phyloP scores from a whole-genome alignment of 2,329 filamentous ascomycete genomes.

The Fusarium sp. region DNA sequence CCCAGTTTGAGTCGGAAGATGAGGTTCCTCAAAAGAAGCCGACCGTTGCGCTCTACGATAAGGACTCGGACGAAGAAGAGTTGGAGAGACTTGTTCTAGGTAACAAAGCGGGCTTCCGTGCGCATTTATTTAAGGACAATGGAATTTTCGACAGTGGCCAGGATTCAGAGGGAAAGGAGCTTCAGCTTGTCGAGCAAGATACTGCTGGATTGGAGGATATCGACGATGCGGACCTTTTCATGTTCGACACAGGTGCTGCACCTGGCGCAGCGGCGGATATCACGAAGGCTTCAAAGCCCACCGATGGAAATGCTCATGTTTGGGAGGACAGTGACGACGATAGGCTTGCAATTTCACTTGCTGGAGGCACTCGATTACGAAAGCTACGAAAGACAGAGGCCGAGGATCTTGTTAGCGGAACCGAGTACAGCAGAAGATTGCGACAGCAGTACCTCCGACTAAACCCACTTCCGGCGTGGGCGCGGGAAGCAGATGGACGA shows the following conservation, averaged over 20 bases:
- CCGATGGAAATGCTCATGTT: conserved; percentile 66
- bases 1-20: conserved; percentile 51
- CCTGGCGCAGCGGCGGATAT: conserved; percentile 54
- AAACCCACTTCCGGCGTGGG: conserved; percentile 75
- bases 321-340: conserved; percentile 99
- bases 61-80: conserved; percentile 87
- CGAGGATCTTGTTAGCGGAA: conserved; percentile 89
- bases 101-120: conserved; percentile 84
- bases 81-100: conserved; percentile 92
- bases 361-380: conserved; percentile 79
- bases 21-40: conserved; percentile 50
- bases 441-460: conserved; percentile 80
- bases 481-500: conserved; percentile 64
- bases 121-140: conserved; percentile 76
- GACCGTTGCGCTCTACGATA: conserved; percentile 64
- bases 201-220: conserved; percentile 70
- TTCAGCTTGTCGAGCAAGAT: conserved; percentile 61
- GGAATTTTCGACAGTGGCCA: conserved; percentile 53
- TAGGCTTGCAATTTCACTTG: conserved; percentile 85
- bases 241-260: conserved; percentile 78
- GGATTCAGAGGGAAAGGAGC: conserved; percentile 54
- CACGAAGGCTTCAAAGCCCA: conserved; percentile 47
- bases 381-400: conserved; percentile 86
- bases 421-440: conserved; percentile 86
- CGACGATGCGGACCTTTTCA: conserved; percentile 88